Conservation (phyloP, 805 yeast species). For the Candida sithepensis region DNA sequence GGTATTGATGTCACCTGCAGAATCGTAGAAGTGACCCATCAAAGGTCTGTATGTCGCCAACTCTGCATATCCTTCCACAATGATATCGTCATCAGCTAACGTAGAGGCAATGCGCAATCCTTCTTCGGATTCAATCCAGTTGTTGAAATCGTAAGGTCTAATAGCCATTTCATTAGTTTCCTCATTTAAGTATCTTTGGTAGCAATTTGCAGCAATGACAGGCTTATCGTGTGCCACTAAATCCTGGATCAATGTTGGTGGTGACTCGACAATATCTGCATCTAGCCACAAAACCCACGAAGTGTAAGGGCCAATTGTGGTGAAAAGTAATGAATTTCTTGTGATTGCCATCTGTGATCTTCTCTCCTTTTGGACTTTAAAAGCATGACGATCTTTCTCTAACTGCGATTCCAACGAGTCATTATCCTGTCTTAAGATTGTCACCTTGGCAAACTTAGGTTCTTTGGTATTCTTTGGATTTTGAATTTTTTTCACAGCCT, state of each 20-base stretch:
- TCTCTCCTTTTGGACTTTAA: slow-evolving; percentile 81
- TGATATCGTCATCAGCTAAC: slow-evolving; percentile 83
- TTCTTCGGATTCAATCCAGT: slow-evolving; percentile 86
- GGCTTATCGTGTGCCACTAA: slow-evolving; percentile 82
- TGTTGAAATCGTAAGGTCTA: slow-evolving; percentile 92
- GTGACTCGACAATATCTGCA: slow-evolving; percentile 90
- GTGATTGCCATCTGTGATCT: slow-evolving; percentile 91
- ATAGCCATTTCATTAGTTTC: slow-evolving; percentile 49
- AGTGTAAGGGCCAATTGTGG: slow-evolving; percentile 84
- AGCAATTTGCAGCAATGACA: slow-evolving; percentile 88
- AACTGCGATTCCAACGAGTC: slow-evolving; percentile 67
- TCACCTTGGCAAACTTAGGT: slow-evolving; percentile 73
- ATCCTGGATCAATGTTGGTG: slow-evolving; percentile 79
- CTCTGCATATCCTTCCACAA: slow-evolving; percentile 92
- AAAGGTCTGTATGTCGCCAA: slow-evolving; percentile 91
- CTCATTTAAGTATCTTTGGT: slow-evolving; percentile 71
- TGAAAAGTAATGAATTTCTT: slow-evolving; percentile 84
- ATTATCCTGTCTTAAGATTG: slow-evolving; percentile 87
- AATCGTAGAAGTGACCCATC: slow-evolving; percentile 85
- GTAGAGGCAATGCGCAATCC: slow-evolving; percentile 71
- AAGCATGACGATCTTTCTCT: slow-evolving; percentile 90
- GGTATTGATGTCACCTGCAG: slow-evolving; percentile 54
- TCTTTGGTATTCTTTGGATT: slow-evolving; percentile 47
- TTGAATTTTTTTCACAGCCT: slow-evolving; percentile 71
- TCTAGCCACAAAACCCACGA: slow-evolving; percentile 98